Base-by-base conservation (phyloP, 2,329 filamentous ascomycete genomes). In the Sporothrix brunneoviolacea region DNA sequence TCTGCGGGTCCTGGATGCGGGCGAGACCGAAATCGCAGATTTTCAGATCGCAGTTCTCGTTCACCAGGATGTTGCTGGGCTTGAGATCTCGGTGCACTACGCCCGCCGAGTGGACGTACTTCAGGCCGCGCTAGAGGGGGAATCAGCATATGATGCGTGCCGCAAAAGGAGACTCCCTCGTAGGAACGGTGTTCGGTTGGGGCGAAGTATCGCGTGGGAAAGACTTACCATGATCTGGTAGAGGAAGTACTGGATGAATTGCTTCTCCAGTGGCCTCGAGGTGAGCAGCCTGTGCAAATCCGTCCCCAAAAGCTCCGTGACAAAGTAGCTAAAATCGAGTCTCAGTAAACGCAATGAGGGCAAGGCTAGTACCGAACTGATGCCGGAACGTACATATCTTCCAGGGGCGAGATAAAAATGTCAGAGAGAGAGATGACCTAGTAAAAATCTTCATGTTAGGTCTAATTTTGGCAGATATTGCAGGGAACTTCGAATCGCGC, bases 161-260 rank as follows among this genome's bases (percentile, higher is more conserved):
- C 28, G 58, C 43, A 2, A 6, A 10, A 10, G 24, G 5, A 6
- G 24, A 10, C 24, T 10, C 10, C 24, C 24, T 5, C 24, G 24
- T 6, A 6, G 24, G 24, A 10, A 5, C 24, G 6, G 24, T 10
- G n/a, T n/a, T n/a, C n/a, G n/a, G n/a, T n/a, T n/a, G n/a, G n/a
- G n/a, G n/a, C n/a, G n/a, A n/a, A n/a, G n/a, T n/a, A n/a, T n/a
- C n/a, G n/a, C 24, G 4, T 3, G 5, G 9, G 15, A 18, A 27
- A 16, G 16, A 27, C 85, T 63, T 73, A 96, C 91, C 76, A 97
- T 81, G 64, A 98, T 98, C 72, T 98, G 93, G 71, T 98, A 98
- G 54, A 98, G 80, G 69, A 98, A 98, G 74, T 98, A 98, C 74
- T 98, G 93, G 63, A 98, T 97, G 70, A 98, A 98, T 70, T 98